Base-by-base conservation (phyloP, 257 asterid species). In the Scutellaria baicalensis region DNA sequence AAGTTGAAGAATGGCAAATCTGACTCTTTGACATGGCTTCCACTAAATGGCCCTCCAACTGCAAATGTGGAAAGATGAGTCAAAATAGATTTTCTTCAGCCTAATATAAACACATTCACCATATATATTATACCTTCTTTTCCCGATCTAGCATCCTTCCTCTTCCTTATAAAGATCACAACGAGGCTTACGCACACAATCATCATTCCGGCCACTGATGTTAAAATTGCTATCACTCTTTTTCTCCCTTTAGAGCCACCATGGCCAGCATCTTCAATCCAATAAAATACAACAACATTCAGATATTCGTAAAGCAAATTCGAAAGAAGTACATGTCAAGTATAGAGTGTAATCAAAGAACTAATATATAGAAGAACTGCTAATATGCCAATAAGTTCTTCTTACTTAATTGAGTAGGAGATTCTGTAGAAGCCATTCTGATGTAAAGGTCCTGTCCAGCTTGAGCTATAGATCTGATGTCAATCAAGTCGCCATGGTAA, bases 401-500 rank as follows among this genome's bases (percentile, higher is more conserved):
- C n/a, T n/a, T n/a, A n/a, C n/a, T n/a, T n/a, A n/a, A n/a, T n/a
- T n/a, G n/a, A n/a, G n/a, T n/a, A n/a, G 55, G 11, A 16, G 58
- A 50, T 18, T 21, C 59, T 2, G 59, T 9, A 27, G 82, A 39
- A 18, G 79, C 65, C 69, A 82, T 58, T 65, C 84, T 70, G 40
- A 82, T 74, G 47, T 79, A 82, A 38, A 82, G 36, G 10, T 42
- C 75, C 16, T 76, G 73, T 9, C 68, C 72, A n/a, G 66, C 61
- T 17, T 21, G 9, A 12, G 71, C 12, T 2, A 71, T 4, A 7
- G 23, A 33, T 70, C 78, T 84, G 2, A 82, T 58, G 35, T 85
- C 88, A 33, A 73, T 27, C 73, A 85, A 82, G 13, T 82, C 81
- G 5, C 72, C 81, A 16, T 68, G 66, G 83, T 86, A 82, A 60